These are phyloP conservation scores for Letharia columbiana DNA, from an alignment of 495 filamentous ascomycete genomes.

Conservation along the genomic window DNA sequence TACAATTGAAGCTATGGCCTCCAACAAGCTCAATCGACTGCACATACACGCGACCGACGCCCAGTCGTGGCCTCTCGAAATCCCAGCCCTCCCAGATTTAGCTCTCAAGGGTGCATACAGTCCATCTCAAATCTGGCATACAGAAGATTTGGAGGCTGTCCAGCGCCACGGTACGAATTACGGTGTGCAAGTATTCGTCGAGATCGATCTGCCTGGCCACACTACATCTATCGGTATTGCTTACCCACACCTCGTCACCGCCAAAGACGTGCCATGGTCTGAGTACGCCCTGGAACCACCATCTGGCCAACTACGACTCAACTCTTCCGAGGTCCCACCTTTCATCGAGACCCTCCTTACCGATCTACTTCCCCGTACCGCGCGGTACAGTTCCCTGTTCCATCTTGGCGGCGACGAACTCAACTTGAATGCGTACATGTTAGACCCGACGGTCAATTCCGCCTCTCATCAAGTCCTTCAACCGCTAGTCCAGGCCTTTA, in stretches of 20 bases:
- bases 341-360: slow-evolving; percentile 59
- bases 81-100: slow-evolving; percentile 60
- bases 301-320: slow-evolving; percentile 66
- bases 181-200: slow-evolving; percentile 63
- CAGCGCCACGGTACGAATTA: slow-evolving; percentile 55
- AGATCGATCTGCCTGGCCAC: slow-evolving; percentile 78
- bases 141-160: slow-evolving; percentile 49
- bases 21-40: slow-evolving; percentile 71
- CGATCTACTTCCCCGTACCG: slow-evolving; percentile 65
- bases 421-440: slow-evolving; percentile 59
- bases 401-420: slow-evolving; percentile 82
- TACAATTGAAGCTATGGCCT: slow-evolving; percentile 62
- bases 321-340: slow-evolving; percentile 50
- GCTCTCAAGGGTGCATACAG: slow-evolving; percentile 59
- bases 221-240: slow-evolving; percentile 53
- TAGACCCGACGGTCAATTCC: slow-evolving; percentile 57
- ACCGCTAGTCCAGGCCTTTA: slow-evolving; percentile 62
- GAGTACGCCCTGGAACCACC: slow-evolving; percentile 66
- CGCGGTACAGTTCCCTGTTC: slow-evolving; percentile 63
- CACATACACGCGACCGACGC: slow-evolving; percentile 73
- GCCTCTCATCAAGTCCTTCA: slow-evolving; percentile 42
- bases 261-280: slow-evolving; percentile 59
- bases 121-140: slow-evolving; percentile 50
- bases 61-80: slow-evolving; percentile 74
- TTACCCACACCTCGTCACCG: slow-evolving; percentile 64